These are phyloP conservation scores for Lachnum nothofagi DNA, from an alignment of 2,329 filamentous ascomycete species.

Conservation along the genomic window DNA sequence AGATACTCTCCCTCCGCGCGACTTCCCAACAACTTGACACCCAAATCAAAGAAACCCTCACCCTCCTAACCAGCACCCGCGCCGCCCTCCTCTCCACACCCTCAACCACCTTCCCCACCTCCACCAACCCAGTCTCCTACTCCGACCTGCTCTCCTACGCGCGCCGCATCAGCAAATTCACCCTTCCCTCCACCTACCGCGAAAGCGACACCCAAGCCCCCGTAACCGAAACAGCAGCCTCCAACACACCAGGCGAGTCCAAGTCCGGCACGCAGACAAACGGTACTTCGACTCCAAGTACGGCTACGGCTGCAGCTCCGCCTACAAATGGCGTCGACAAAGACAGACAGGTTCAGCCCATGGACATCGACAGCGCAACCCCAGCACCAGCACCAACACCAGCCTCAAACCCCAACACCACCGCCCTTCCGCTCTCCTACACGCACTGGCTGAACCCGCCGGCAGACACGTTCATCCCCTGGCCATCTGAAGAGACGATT, in stretches of 20 bases:
- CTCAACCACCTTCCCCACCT: conserved; percentile 50
- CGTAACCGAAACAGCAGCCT: conserved; percentile 9
- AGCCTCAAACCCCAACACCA: conserved; percentile 19
- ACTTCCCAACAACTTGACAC: conserved; percentile 61
- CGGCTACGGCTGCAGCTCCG: too few relatives aligned
- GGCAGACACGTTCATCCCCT: conserved; percentile 64
- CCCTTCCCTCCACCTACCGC: conserved; percentile 49
- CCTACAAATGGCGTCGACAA: conserved; percentile 21
- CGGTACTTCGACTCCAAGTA: conserved; percentile 25
- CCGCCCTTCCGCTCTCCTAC: conserved; percentile 33
- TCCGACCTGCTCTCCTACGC: conserved; percentile 72
- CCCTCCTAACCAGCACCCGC: conserved; percentile 65
- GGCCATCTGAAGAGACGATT: conserved; percentile 69
- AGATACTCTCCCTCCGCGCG: conserved; percentile 63
- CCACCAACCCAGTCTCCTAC: conserved; percentile 56
- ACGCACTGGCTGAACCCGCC: conserved; percentile 47
- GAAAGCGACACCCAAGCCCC: conserved; percentile 15
- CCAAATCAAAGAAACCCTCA: conserved; percentile 67
- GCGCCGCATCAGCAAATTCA: conserved; percentile 73
- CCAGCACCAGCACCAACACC: conserved; percentile 23
- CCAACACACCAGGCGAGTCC: conserved; percentile 20
- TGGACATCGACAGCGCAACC: conserved; percentile 20
- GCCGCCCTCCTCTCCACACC: conserved; percentile 64
- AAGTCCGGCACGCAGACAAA: conserved; percentile 25
- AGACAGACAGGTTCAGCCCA: conserved; percentile 13